Evolutionary conservation across 768 basidiomycete genomes (phyloP).

Genomic region (Auriscalpium vulgare): DNA sequence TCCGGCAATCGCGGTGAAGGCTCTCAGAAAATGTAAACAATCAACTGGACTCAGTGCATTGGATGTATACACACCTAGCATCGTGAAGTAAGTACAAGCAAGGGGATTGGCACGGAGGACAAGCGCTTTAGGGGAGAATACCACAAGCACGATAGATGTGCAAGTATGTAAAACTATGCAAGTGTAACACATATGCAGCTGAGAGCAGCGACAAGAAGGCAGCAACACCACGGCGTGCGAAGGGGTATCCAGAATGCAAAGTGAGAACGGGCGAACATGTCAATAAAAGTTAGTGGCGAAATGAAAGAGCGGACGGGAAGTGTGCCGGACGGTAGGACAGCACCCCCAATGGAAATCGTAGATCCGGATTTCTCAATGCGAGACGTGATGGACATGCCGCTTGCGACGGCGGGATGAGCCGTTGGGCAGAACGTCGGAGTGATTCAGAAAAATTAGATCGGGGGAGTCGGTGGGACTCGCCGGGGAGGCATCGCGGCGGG

Average conservation of each 20-base stretch:
- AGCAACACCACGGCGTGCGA: not conserved
- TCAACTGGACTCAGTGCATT: too few species aligned
- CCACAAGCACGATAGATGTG: too few species aligned
- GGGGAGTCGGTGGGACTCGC: slow-evolving; percentile 12
- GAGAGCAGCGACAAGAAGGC: too few species aligned
- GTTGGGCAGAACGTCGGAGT: not conserved
- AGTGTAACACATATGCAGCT: too few species aligned
- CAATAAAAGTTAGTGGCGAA: not conserved
- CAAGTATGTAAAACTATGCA: too few species aligned
- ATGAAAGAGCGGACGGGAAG: slow-evolving; percentile 25
- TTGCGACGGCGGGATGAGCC: not conserved
- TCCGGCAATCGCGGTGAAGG: too few species aligned
- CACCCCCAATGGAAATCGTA: slow-evolving; percentile 8
- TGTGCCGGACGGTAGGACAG: slow-evolving; percentile 11
- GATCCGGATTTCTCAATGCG: not conserved
- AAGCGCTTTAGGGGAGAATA: too few species aligned
- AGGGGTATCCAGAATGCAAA: slow-evolving; percentile 5
- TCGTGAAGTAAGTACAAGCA: too few species aligned
- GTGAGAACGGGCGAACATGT: not conserved
- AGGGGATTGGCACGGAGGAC: too few species aligned
- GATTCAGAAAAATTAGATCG: slow-evolving; percentile 8
- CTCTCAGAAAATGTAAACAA: too few species aligned
- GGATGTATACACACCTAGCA: too few species aligned
- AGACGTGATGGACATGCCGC: slow-evolving; percentile 7
- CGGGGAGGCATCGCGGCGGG: slow-evolving; percentile 25